Base-by-base conservation (phyloP, 2,329 filamentous ascomycete genomes). In the Colletotrichum sp. region DNA sequence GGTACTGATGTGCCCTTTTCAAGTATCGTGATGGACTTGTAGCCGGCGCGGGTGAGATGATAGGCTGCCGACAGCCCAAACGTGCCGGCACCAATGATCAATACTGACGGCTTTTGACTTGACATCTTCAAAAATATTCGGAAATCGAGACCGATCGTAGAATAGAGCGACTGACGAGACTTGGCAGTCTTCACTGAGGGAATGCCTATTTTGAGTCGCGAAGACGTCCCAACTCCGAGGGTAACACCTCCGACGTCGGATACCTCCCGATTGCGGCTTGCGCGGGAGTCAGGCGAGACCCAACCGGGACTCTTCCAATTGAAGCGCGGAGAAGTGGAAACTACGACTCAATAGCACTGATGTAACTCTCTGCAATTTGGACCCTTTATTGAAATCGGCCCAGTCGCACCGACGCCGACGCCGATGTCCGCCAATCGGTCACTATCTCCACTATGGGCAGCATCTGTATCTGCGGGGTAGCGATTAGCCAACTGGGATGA, bases 21-120 rank as follows among this genome's bases (percentile, higher is more conserved):
- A 22, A 85, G 84, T 18, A 88, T 82, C 2, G 85, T 85, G 77
- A 88, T 82, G 75, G 85, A 81, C 7, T 80, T 84, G 69, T 87
- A 86, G 6, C 85, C 86, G 6, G 83, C 77, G 3, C 80, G 79
- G 12, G 81, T 79, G 28, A 88, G 82, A 75, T 87, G 85, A 34
- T 86, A 81, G 28, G 86, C 86, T 1, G 85, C 85, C 2, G 87
- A 87, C 15, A 88, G 82, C 28, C 86, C 87, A 77, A 87, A 88
- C 9, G 84, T 84, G 26, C 87, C 87, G 22, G 82, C 86, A 8
- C 86, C 86, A 26, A 86, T 77, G 69, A 82, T 78, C 44, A 52
- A 52, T 52, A 52, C 4, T 52, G 44, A 52, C 2, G 44, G n/a
- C 4, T 22, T 52, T 22, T 52, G 44, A 52, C 44, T 52, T 52